Conservation (phyloP, 768 basidiomycete species). For the Candolleomyces aberdarensis region DNA sequence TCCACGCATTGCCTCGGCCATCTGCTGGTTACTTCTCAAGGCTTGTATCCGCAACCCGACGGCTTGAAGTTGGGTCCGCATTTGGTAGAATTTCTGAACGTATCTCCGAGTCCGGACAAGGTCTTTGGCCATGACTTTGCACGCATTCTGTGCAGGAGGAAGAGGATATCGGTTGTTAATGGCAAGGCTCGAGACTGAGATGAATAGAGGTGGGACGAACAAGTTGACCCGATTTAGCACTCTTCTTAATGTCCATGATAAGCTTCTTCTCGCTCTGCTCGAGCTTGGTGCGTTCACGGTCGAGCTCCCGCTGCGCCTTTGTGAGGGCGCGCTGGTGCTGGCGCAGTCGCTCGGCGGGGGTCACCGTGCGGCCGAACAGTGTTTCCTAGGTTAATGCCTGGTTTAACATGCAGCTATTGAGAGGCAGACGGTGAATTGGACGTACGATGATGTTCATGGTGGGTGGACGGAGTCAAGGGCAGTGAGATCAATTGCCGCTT, state of each 20-base stretch:
- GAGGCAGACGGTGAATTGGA: conserved; percentile 1
- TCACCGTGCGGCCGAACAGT: conserved; percentile 90
- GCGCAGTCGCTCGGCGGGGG: conserved; percentile 93
- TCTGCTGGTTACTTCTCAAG: conserved; percentile 94
- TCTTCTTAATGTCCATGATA: conserved; percentile 92
- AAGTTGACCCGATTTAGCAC: conserved; percentile 93
- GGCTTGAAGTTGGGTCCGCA: conserved; percentile 97
- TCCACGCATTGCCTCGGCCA: conserved; percentile 99
- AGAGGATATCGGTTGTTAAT: not conserved
- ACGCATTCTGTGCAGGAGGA: conserved; percentile 70
- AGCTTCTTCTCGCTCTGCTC: conserved; percentile 98
- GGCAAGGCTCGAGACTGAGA: not conserved
- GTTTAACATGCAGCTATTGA: no score
- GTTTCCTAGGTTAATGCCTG: conserved; percentile 61
- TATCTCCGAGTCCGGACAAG: conserved; percentile 94
- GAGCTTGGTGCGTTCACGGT: conserved; percentile 90
- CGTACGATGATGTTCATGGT: conserved; percentile 81
- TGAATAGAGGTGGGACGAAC: conserved; percentile 39
- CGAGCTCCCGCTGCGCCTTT: conserved; percentile 97
- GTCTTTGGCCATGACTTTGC: conserved; percentile 99
- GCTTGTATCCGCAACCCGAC: conserved; percentile 95
- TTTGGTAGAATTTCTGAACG: conserved; percentile 97
- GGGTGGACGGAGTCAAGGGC: conserved; percentile 13
- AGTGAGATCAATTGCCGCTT: conserved; percentile 5
- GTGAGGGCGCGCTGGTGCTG: conserved; percentile 95